Conservation (phyloP, 495 filamentous ascomycete genomes). For the Neurospora sublineolata region DNA sequence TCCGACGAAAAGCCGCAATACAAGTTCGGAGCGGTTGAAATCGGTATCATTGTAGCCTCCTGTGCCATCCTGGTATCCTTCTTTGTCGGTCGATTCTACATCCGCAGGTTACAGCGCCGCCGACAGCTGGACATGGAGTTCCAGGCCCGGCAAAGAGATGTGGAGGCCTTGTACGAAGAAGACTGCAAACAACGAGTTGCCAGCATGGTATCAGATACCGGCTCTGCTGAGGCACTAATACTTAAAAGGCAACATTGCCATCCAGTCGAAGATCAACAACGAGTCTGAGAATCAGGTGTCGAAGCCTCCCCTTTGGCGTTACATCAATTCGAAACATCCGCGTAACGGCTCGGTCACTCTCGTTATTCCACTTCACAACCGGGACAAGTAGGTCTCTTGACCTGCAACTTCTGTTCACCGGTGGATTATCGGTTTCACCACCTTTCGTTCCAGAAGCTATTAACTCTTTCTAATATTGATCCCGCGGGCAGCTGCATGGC, state of each 20-base stretch:
- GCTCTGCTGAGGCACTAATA: neutral
- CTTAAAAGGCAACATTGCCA: neutral
- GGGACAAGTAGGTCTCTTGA: neutral
- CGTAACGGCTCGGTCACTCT: slow-evolving; percentile 1
- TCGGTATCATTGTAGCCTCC: slow-evolving; percentile 15
- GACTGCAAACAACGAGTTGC: neutral
- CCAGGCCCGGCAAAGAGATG: slow-evolving; percentile 1
- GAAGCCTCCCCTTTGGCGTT: slow-evolving; percentile 10
- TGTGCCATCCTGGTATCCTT: slow-evolving; percentile 3
- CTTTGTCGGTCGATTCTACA: slow-evolving; percentile 10
- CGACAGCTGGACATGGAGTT: slow-evolving; percentile 13
- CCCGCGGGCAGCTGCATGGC: neutral
- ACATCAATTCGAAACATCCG: slow-evolving; percentile 13
- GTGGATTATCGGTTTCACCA: neutral
- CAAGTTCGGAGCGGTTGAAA: slow-evolving; percentile 7
- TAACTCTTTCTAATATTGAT: neutral
- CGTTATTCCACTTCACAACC: neutral
- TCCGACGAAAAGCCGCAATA: neutral
- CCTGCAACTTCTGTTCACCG: neutral
- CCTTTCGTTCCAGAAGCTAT: neutral
- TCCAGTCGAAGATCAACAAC: neutral
- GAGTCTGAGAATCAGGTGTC: neutral
- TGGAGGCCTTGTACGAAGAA: neutral
- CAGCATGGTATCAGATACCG: neutral
- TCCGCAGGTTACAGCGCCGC: slow-evolving; percentile 8